phyloP scores from a whole-genome alignment of 306 rosid species.

The Cucurbita pepo region DNA sequence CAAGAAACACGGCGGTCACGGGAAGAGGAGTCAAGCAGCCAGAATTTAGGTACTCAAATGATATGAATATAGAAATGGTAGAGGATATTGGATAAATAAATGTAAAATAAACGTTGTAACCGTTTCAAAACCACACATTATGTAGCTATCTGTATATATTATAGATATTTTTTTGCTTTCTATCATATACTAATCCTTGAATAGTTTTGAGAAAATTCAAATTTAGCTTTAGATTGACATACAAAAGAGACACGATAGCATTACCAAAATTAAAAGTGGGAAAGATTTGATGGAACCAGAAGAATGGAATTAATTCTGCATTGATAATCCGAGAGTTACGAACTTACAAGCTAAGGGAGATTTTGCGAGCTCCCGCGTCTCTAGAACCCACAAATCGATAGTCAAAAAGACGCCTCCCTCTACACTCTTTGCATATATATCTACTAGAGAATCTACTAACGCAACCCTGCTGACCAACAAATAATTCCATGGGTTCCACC shows the following conservation, averaged over 20 bases:
- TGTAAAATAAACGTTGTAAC: not conserved
- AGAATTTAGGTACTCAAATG: not conserved
- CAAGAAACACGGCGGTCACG: not conserved
- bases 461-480: not conserved
- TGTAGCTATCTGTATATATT: not conserved
- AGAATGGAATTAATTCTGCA: not conserved
- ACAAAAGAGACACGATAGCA: not conserved
- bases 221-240: not conserved
- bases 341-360: not conserved
- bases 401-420: not conserved
- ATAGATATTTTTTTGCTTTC: not conserved
- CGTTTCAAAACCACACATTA: not conserved
- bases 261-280: not conserved
- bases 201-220: not conserved
- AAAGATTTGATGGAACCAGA: not conserved
- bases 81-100: not conserved
- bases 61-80: not conserved
- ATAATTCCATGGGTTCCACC: not conserved
- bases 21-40: not conserved
- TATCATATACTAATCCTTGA: not conserved
- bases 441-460: not conserved
- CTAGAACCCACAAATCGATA: not conserved
- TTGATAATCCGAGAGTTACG: not conserved
- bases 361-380: not conserved
- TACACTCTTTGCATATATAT: not conserved